phyloP scores from a whole-genome alignment of 345 rosid genomes.

The Eucalyptus polybractea region DNA sequence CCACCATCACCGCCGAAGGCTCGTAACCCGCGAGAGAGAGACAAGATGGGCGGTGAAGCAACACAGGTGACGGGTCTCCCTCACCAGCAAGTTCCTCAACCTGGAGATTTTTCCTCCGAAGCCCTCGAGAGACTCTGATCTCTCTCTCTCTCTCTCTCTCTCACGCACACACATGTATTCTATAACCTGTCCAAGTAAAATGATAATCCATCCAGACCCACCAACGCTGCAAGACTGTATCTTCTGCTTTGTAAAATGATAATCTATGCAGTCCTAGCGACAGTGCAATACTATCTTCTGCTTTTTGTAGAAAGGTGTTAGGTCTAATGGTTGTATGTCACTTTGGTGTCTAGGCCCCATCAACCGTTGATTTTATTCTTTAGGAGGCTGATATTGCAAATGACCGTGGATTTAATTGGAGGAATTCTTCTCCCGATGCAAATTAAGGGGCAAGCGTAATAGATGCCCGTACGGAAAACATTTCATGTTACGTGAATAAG shows the following conservation, averaged over 20 bases:
- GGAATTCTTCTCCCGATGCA: not conserved
- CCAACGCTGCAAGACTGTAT: not conserved
- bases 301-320: not conserved
- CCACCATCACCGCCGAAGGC: not conserved
- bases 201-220: not conserved
- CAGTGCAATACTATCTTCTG: not conserved
- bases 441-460: not conserved
- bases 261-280: not conserved
- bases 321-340: not conserved
- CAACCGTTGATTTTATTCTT: not conserved
- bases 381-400: not conserved
- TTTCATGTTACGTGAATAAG: not conserved
- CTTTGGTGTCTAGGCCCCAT: not conserved
- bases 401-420: not conserved
- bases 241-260: not conserved
- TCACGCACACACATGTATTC: not conserved
- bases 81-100: constrained; percentile 19
- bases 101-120: constrained; percentile 12
- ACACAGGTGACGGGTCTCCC: constrained; percentile 3
- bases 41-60: not conserved
- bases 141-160: not conserved
- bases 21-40: not conserved
- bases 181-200: not conserved
- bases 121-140: constrained; percentile 2
- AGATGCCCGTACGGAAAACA: not conserved